Percentiles rank a stretch among this genome's conserved stretches.
Evolutionary conservation across 306 rosid genomes (phyloP).

Genomic region (Prinsepia uniflora): DNA sequence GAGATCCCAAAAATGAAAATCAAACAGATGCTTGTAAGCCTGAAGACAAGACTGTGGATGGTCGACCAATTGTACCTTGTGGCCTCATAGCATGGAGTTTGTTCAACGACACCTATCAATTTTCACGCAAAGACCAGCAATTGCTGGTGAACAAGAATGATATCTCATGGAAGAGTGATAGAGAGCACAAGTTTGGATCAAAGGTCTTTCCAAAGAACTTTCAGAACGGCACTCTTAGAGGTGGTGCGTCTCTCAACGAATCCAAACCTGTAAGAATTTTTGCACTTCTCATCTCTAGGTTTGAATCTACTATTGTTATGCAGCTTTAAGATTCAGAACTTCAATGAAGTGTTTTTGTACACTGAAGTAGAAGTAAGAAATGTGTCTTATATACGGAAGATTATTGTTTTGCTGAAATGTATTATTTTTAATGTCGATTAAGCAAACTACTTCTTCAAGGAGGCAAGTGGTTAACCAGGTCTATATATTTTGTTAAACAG

Average conservation of each 20-base stretch:
- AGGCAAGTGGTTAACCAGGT: conserved; percentile 26
- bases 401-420: not conserved
- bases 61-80: conserved; percentile 63
- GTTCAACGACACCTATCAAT: conserved; percentile 83
- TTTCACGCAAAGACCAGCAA: conserved; percentile 36
- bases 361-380: not conserved
- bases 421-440: not conserved
- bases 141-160: conserved; percentile 60
- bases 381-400: not conserved
- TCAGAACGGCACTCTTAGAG: conserved; percentile 62
- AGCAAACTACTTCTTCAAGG: conserved; percentile 10
- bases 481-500: conserved; percentile 44
- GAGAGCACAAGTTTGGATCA: conserved; percentile 85
- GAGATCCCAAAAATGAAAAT: conserved; percentile 21
- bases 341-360: not conserved
- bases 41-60: conserved; percentile 37
- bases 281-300: conserved; percentile 12
- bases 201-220: conserved; percentile 80
- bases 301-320: not conserved
- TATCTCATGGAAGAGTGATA: conserved; percentile 91
- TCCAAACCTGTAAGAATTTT: conserved; percentile 48
- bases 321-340: not conserved
- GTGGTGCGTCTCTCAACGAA: conserved; percentile 43
- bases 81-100: conserved; percentile 99
- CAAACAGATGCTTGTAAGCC: conserved; percentile 55